These are phyloP conservation scores for Sphagnum tenellum DNA, from an alignment of 225 moss, liverwort and hornwort genomes.

Conservation along the genomic window DNA sequence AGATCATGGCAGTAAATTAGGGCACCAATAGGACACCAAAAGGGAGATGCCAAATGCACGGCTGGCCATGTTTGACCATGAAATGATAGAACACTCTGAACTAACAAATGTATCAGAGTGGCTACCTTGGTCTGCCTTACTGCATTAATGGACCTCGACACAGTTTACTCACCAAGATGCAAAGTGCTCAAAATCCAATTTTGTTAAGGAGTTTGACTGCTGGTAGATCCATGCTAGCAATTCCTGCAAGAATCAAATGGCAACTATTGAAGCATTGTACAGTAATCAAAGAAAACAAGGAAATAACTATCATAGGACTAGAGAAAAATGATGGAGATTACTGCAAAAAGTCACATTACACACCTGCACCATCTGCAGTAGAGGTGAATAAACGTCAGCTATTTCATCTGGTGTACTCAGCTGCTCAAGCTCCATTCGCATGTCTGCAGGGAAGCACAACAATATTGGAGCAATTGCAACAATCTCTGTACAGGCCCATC, in stretches of 20 bases:
- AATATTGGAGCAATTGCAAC: too few relatives aligned
- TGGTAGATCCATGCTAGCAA: constrained; percentile 43
- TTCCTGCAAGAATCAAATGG: constrained; percentile 10
- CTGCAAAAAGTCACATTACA: background rate
- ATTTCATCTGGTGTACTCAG: constrained; percentile 24
- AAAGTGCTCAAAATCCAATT: constrained; percentile 55
- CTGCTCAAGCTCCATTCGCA: constrained; percentile 49
- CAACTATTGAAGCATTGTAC: background rate
- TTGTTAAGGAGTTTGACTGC: constrained; percentile 37
- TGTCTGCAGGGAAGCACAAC: constrained; percentile 22
- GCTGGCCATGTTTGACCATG: too few relatives aligned
- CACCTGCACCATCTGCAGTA: constrained; percentile 73
- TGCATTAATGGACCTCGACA: too few relatives aligned
- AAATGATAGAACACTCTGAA: too few relatives aligned
- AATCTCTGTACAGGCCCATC: too few relatives aligned
- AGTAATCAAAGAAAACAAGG: background rate
- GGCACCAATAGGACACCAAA: too few relatives aligned
- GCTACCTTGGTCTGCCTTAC: too few relatives aligned
- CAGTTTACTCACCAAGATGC: constrained; percentile 33
- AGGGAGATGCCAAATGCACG: too few relatives aligned
- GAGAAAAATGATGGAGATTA: background rate
- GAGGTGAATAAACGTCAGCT: constrained; percentile 35
- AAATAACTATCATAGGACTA: background rate
- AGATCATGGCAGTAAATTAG: too few relatives aligned
- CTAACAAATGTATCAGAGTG: too few relatives aligned